phyloP scores from a whole-genome alignment of 495 filamentous ascomycete genomes.

The Eremomyces bilateralis region DNA sequence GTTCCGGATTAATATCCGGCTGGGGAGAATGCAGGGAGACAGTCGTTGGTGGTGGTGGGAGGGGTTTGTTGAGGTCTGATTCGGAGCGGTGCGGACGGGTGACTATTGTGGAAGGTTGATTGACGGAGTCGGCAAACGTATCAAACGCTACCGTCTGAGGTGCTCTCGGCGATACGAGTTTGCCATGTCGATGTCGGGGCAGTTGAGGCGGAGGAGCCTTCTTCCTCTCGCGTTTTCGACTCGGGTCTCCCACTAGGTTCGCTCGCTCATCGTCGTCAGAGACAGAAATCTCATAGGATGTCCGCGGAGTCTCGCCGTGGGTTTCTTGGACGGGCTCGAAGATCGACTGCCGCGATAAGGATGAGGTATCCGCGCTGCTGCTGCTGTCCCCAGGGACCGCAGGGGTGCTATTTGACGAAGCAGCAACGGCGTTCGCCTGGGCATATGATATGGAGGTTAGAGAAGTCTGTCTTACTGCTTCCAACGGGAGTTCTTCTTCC shows the following conservation, averaged over 20 bases:
- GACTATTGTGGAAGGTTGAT: neutral
- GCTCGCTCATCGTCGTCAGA: neutral
- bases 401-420: neutral
- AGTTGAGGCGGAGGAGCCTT: neutral
- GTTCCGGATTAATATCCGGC: neutral
- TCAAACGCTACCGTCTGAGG: slow-evolving; percentile 1
- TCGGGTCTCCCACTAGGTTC: neutral
- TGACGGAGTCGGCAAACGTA: neutral
- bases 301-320: neutral
- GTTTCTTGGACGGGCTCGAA: neutral
- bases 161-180: neutral
- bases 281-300: neutral
- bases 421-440: neutral
- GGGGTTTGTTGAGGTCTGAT: neutral
- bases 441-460: too few relatives aligned
- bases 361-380: neutral
- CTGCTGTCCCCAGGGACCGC: neutral
- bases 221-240: neutral
- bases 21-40: neutral
- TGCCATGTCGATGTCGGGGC: neutral
- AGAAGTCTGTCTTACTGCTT: too few relatives aligned
- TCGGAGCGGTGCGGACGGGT: neutral
- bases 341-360: neutral
- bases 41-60: neutral
- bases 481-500: neutral